These are phyloP conservation scores for Penicillium sp. DNA, from an alignment of 2,329 filamentous ascomycete species.

Conservation along the genomic window DNA sequence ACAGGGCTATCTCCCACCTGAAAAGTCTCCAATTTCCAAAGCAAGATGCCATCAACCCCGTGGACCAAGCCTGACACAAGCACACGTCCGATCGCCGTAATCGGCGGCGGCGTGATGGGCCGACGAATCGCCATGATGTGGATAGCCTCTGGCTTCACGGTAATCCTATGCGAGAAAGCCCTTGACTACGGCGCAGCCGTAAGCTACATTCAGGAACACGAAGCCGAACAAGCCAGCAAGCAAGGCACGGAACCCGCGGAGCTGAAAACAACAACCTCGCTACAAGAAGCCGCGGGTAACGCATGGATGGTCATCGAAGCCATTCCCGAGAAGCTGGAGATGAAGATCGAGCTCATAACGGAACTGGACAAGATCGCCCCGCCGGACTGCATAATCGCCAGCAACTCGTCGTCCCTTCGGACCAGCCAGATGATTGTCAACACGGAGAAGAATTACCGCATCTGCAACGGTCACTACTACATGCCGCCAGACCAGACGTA, in stretches of 20 bases:
- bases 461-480: slow-evolving; percentile 24
- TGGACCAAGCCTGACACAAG: slow-evolving; percentile 23
- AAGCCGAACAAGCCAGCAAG: slow-evolving; percentile 16
- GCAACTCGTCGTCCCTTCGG: slow-evolving; percentile 21
- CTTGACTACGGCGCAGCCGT: slow-evolving; percentile 10
- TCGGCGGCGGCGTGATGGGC: slow-evolving; percentile 24
- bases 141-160: slow-evolving; percentile 15
- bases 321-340: slow-evolving; percentile 18
- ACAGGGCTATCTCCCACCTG: neutral
- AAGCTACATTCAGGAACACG: slow-evolving; percentile 16
- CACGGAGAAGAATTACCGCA: slow-evolving; percentile 22
- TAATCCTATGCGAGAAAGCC: slow-evolving; percentile 21
- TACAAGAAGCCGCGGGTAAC: slow-evolving; percentile 13
- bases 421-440: slow-evolving; percentile 22
- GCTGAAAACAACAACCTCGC: slow-evolving; percentile 7
- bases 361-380: slow-evolving; percentile 15
- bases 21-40: neutral
- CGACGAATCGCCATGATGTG: slow-evolving; percentile 27
- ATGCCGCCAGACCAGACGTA: slow-evolving; percentile 24
- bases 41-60: slow-evolving; percentile 17
- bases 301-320: slow-evolving; percentile 24
- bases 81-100: slow-evolving; percentile 23
- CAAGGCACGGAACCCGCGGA: slow-evolving; percentile 14
- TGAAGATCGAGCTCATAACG: slow-evolving; percentile 19
- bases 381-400: slow-evolving; percentile 18